These are phyloP conservation scores for Rhytidiadelphus loreus DNA, from an alignment of 225 moss, liverwort and hornwort species.

Conservation along the genomic window DNA sequence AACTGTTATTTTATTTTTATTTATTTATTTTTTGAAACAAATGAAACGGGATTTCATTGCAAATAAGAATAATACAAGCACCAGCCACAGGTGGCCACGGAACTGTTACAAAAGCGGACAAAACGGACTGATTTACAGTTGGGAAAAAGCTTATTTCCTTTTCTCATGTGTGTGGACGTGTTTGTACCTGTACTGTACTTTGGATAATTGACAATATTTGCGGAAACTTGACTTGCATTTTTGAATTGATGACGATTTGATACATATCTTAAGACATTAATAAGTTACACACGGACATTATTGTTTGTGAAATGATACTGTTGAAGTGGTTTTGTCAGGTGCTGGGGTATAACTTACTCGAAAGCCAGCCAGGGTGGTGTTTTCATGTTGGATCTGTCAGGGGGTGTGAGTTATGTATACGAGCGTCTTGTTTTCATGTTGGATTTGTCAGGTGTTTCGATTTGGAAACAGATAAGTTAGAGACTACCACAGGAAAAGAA, in stretches of 20 bases:
- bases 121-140: background rate
- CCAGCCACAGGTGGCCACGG: accelerated
- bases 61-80: too few relatives aligned
- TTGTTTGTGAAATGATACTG: background rate
- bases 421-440: background rate
- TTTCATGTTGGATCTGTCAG: background rate
- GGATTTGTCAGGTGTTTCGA: background rate
- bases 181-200: background rate
- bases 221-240: background rate
- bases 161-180: background rate
- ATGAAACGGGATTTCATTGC: too few relatives aligned
- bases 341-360: too few relatives aligned
- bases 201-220: background rate
- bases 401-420: background rate
- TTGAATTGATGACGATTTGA: background rate
- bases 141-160: too few relatives aligned
- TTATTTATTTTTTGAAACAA: too few relatives aligned
- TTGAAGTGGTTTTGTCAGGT: background rate
- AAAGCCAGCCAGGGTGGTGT: background rate
- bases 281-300: background rate
- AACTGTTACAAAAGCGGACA: background rate
- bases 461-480: background rate
- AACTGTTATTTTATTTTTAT: too few relatives aligned
- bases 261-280: background rate
- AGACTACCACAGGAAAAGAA: too few relatives aligned